phyloP scores from a whole-genome alignment of 2,329 filamentous ascomycete species.

The Falciphora oryzae region DNA sequence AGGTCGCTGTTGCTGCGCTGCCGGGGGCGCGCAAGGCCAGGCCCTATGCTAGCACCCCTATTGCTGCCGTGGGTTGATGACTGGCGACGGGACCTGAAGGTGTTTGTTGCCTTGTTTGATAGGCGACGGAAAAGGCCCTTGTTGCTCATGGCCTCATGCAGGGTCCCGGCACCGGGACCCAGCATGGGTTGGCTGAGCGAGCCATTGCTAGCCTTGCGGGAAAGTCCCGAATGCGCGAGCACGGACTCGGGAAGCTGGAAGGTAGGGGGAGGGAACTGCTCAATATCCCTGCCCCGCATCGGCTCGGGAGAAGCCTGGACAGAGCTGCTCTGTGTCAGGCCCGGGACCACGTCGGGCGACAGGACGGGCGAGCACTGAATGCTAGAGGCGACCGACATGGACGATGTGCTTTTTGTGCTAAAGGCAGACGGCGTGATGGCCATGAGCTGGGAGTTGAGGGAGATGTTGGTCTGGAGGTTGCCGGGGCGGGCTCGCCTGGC shows the following conservation, averaged over 20 bases:
- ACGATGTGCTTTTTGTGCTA: constrained; percentile 31
- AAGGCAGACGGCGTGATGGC: constrained; percentile 46
- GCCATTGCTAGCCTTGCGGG: constrained; percentile 51
- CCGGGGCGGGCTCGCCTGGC: constrained; percentile 38
- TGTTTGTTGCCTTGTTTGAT: constrained; percentile 72
- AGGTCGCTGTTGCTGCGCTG: constrained; percentile 51
- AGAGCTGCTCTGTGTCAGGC: constrained; percentile 55
- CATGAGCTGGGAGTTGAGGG: constrained; percentile 29
- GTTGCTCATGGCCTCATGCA: constrained; percentile 39
- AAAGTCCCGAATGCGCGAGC: constrained; percentile 29
- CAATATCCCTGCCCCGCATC: constrained; percentile 48
- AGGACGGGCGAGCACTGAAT: constrained; percentile 53
- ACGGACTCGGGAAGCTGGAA: constrained; percentile 72
- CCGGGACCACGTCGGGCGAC: constrained; percentile 43
- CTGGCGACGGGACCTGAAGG: constrained; percentile 57
- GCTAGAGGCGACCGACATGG: constrained; percentile 48
- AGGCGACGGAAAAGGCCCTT: constrained; percentile 71
- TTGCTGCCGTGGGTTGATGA: constrained; percentile 72
- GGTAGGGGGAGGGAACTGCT: constrained; percentile 42
- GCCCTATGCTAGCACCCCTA: constrained; percentile 83
- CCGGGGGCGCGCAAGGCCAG: constrained; percentile 53
- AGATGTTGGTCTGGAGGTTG: constrained; percentile 42
- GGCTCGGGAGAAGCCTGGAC: constrained; percentile 63
- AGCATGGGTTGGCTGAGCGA: constrained; percentile 57
- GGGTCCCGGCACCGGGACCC: constrained; percentile 50